Evolutionary conservation across 441 rosid genomes (phyloP).

Genomic region (Sinapis alba): DNA sequence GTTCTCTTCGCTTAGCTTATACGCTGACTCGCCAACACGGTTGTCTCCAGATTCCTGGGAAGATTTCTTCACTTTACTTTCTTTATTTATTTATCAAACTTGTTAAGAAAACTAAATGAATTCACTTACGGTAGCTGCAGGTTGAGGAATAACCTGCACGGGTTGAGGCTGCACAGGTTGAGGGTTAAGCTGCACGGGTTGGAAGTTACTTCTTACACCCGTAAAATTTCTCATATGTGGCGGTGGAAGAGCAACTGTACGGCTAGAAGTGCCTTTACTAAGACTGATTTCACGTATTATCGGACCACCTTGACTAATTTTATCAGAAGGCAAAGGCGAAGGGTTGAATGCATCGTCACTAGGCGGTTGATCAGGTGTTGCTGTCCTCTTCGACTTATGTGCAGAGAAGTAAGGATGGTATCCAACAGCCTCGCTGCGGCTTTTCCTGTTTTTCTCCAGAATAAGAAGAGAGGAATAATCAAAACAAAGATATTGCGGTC

Average conservation of each 20-base stretch:
- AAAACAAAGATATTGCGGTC: neutral
- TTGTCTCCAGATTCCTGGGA: constrained; percentile 33
- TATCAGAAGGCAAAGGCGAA: constrained; percentile 2
- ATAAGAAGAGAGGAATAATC: neutral
- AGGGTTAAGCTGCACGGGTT: constrained; percentile 33
- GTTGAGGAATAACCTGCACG: constrained; percentile 28
- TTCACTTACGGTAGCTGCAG: constrained; percentile 45
- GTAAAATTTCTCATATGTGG: constrained; percentile 39
- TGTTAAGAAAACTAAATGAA: neutral
- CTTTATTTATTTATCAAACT: neutral
- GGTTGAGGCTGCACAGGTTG: constrained; percentile 22
- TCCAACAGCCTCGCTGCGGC: constrained; percentile 58
- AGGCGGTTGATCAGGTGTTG: constrained; percentile 40
- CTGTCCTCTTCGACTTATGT: constrained; percentile 28
- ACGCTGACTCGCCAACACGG: constrained; percentile 40
- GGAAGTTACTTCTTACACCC: constrained; percentile 23
- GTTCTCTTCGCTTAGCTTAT: constrained; percentile 76
- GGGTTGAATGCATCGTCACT: constrained; percentile 15
- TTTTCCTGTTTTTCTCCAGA: constrained; percentile 54
- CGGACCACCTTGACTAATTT: constrained; percentile 16
- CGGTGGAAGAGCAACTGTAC: constrained; percentile 29
- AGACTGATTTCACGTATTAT: constrained; percentile 38
- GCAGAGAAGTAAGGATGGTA: constrained; percentile 33
- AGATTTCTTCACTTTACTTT: neutral
- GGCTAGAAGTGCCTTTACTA: constrained; percentile 37